Evolutionary conservation across 2,329 filamentous ascomycete species (phyloP).

Genomic region (Orbilia oligospora): DNA sequence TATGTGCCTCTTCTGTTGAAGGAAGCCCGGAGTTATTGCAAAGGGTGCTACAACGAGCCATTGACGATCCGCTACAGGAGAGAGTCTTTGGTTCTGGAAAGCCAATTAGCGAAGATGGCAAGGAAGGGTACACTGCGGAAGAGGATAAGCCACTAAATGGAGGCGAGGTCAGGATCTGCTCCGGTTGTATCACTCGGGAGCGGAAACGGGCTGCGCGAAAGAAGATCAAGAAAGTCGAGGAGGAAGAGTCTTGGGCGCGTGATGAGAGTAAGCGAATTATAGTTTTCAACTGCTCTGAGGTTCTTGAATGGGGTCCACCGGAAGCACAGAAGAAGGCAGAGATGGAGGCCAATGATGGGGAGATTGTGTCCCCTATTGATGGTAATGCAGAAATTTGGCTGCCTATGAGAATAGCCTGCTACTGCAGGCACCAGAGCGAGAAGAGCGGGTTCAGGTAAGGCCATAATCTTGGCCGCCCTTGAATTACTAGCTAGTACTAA

Average conservation of each 20-base stretch:
- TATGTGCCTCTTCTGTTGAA: constrained; percentile 93
- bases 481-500: constrained; percentile 53
- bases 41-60: constrained; percentile 74
- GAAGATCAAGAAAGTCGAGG: constrained; percentile 92
- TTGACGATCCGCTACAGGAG: constrained; percentile 66
- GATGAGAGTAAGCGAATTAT: constrained; percentile 86
- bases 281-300: constrained; percentile 90
- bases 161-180: constrained; percentile 92
- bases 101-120: constrained; percentile 65
- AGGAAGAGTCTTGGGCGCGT: constrained; percentile 87
- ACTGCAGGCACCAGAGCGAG: constrained; percentile 94
- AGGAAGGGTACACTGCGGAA: constrained; percentile 66
- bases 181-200: constrained; percentile 91
- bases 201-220: constrained; percentile 91
- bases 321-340: constrained; percentile 51
- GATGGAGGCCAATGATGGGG: constrained; percentile 70
- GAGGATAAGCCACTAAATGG: constrained; percentile 82
- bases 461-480: constrained; percentile 61
- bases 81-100: constrained; percentile 62
- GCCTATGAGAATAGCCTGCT: constrained; percentile 96
- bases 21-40: constrained; percentile 75
- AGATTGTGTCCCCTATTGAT: constrained; percentile 69
- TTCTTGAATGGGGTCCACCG: constrained; percentile 83
- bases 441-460: constrained; percentile 83
- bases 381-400: constrained; percentile 59